Evolutionary conservation across 2,329 filamentous ascomycete genomes (phyloP).

Genomic region (Verticillium dahliae): DNA sequence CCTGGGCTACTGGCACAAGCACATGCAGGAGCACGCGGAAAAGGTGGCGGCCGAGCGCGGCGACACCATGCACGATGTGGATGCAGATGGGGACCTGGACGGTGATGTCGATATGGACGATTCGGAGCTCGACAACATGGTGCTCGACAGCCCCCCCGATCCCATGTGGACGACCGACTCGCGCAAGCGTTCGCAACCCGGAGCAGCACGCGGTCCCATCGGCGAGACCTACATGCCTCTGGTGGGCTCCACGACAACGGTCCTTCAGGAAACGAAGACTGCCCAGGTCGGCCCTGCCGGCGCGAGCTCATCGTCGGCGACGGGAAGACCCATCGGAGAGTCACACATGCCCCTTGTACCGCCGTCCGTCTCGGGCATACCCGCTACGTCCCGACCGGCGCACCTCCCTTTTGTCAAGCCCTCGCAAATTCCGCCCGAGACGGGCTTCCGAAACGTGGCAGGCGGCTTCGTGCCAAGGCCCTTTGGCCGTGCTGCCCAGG

Average conservation of each 20-base stretch:
- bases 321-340: slow-evolving; percentile 4
- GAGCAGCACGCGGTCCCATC: slow-evolving; percentile 4
- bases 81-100: slow-evolving; percentile 11
- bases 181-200: slow-evolving; percentile 8
- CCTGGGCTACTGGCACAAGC: slow-evolving; percentile 68
- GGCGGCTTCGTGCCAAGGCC: slow-evolving; percentile 34
- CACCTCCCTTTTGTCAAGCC: neutral
- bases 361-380: neutral
- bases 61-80: slow-evolving; percentile 12
- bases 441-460: slow-evolving; percentile 27
- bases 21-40: slow-evolving; percentile 74
- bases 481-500: slow-evolving; percentile 29
- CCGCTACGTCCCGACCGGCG: neutral
- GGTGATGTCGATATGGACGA: slow-evolving; percentile 16
- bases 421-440: slow-evolving; percentile 31
- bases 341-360: slow-evolving; percentile 4
- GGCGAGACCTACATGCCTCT: slow-evolving; percentile 12
- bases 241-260: slow-evolving; percentile 2
- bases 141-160: slow-evolving; percentile 30
- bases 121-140: slow-evolving; percentile 30
- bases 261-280: slow-evolving; percentile 1
- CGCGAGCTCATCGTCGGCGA: neutral
- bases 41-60: slow-evolving; percentile 45
- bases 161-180: slow-evolving; percentile 33
- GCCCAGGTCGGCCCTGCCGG: slow-evolving; percentile 3